These are phyloP conservation scores for Aspergillus ostianus DNA, from an alignment of 495 filamentous ascomycete species.

Conservation along the genomic window DNA sequence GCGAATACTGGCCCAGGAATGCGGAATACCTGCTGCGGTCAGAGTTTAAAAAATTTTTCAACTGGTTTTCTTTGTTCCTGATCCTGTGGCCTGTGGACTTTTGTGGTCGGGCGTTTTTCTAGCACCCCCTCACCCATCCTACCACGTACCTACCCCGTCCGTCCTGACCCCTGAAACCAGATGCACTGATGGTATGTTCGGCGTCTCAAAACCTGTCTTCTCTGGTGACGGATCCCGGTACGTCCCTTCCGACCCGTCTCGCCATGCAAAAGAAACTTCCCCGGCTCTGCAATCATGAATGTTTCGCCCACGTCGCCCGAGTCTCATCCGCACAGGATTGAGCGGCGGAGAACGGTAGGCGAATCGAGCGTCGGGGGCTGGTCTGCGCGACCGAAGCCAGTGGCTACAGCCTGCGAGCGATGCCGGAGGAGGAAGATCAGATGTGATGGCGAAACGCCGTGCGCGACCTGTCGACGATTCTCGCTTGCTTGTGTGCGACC, in stretches of 20 bases:
- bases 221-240: neutral
- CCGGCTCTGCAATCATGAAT: slow-evolving; percentile 12
- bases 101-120: neutral
- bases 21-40: neutral
- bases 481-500: slow-evolving; percentile 16
- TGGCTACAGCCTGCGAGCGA: slow-evolving; percentile 16
- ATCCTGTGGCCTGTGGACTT: no score
- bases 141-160: neutral
- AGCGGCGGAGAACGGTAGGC: slow-evolving; percentile 5
- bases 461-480: slow-evolving; percentile 20
- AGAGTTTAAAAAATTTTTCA: neutral
- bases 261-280: slow-evolving; percentile 10
- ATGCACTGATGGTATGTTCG: neutral
- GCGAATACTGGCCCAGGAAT: neutral
- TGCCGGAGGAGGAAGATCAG: slow-evolving; percentile 22
- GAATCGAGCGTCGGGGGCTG: neutral
- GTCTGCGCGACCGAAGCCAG: slow-evolving; percentile 13
- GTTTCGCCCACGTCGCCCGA: slow-evolving; percentile 10
- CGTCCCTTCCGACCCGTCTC: neutral
- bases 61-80: neutral
- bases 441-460: slow-evolving; percentile 22
- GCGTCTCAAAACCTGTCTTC: neutral
- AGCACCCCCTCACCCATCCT: neutral
- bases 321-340: neutral
- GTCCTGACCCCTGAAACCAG: neutral